These are phyloP conservation scores for Pyrenochaeta sp. DNA, from an alignment of 2,329 filamentous ascomycete species.

Conservation along the genomic window DNA sequence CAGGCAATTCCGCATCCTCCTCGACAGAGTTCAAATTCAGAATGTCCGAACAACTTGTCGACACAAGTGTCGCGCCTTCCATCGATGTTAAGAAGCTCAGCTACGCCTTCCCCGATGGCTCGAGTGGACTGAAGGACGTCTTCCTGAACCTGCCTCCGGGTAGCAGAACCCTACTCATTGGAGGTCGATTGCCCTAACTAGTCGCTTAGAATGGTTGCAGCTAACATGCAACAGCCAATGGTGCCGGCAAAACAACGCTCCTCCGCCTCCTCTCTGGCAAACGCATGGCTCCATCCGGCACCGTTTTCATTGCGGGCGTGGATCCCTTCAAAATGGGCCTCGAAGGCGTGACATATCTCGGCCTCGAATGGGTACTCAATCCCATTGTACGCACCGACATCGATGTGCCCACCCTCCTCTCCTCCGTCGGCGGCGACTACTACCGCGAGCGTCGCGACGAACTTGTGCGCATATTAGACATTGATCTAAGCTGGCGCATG, in stretches of 20 bases:
- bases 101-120: slow-evolving; percentile 89
- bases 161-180: slow-evolving; percentile 89
- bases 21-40: not conserved
- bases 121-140: slow-evolving; percentile 78
- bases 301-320: slow-evolving; percentile 79
- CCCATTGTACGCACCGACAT: slow-evolving; percentile 96
- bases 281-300: slow-evolving; percentile 80
- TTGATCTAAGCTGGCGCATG: slow-evolving; percentile 93
- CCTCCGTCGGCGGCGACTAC: slow-evolving; percentile 83
- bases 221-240: slow-evolving; percentile 71
- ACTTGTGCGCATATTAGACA: slow-evolving; percentile 86
- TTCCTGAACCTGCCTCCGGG: slow-evolving; percentile 78
- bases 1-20: not conserved
- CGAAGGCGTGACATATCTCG: slow-evolving; percentile 95
- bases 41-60: slow-evolving; percentile 33
- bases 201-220: slow-evolving; percentile 14
- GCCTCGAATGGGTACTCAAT: slow-evolving; percentile 97
- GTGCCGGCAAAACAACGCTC: slow-evolving; percentile 95
- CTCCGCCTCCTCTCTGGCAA: slow-evolving; percentile 94
- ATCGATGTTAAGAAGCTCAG: slow-evolving; percentile 80
- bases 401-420: slow-evolving; percentile 83
- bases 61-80: slow-evolving; percentile 58
- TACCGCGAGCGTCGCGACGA: slow-evolving; percentile 86
- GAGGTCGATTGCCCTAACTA: slow-evolving; percentile 61
- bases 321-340: slow-evolving; percentile 92